Evolutionary conservation across 2,329 filamentous ascomycete species (phyloP), one percentile per base, ranked within the genome.

Genomic region (Fusarium annulatum): DNA sequence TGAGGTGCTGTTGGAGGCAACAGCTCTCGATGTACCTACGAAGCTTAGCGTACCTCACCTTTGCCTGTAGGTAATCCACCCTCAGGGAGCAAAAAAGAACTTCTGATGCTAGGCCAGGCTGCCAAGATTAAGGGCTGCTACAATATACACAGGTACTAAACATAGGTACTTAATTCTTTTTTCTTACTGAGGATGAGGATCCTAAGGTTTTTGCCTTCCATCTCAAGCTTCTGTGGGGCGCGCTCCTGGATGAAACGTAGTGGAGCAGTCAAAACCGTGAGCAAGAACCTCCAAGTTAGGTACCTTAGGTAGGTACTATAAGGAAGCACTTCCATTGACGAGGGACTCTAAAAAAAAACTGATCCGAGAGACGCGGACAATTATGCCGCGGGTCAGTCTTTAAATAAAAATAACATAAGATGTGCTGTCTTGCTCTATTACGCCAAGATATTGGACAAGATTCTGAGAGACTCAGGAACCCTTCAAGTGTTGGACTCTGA

Each of bases 211-310:
- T 34, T 51, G 10, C 21, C 6, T 14, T 11, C 28, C 28, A 8
- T 28, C 12, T 26, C 9, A 36, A 69, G 67, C 51, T 69, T 64
- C 49, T 69, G 67, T 58, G 65, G 67, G 59, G 65, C 51, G 23
- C 11, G 9, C 19, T 34, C 10, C 30, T n/a, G 9, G 30, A 38
- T 66, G 30, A 49, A 59, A 26, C 19, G 28, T n/a, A 28, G 28
- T 19, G 46, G 26, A 38, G 30, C n/a, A 51, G 30, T 34, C 8
- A 23, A 23, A 23, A 16, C 4, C 12, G 5, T 23, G 48, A 23
- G 30, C 30, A 19, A 23, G 48, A 23, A 36, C 30, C 4, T 34
- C 3, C 15, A 48, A 10, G 14, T n/a, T 30, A 30, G 30, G 30
- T 30, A 19, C 45, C 16, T 26, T 18, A 15, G 23, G 28, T 28